These are phyloP conservation scores for Isabelozyma rhagii DNA, from an alignment of 805 yeast genomes.

Conservation along the genomic window DNA sequence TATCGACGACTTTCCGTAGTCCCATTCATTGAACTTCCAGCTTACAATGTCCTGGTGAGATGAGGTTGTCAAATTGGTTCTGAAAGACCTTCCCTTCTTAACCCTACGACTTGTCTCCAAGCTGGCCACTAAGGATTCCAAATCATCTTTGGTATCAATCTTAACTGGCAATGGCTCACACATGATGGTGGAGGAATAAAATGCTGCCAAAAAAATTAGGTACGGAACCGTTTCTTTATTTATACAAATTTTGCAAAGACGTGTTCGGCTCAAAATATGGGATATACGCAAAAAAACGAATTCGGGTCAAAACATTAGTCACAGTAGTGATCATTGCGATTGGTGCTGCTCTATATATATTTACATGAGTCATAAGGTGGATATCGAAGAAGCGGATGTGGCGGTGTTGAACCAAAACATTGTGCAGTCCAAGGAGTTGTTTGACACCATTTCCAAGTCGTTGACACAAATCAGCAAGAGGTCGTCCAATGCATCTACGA, in stretches of 20 bases:
- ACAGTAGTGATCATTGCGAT: neutral
- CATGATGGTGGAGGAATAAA: neutral
- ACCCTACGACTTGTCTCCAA: constrained; percentile 14
- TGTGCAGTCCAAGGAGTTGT: constrained; percentile 52
- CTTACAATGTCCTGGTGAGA: constrained; percentile 10
- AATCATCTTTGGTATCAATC: constrained; percentile 6
- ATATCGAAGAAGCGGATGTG: constrained; percentile 78
- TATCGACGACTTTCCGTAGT: constrained; percentile 52
- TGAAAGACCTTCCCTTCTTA: constrained; percentile 19
- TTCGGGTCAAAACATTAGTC: neutral
- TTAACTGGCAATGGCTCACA: neutral
- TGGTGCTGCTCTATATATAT: neutral
- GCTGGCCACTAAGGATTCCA: constrained; percentile 12
- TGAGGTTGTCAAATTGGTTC: constrained; percentile 7
- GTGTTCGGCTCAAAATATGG: neutral
- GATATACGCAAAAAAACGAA: neutral
- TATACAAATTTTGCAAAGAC: neutral
- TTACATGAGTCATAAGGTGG: constrained; percentile 26
- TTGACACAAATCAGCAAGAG: constrained; percentile 50
- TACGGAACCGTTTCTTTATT: neutral
- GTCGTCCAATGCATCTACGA: constrained; percentile 53
- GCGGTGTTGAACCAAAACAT: constrained; percentile 77
- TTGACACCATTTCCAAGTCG: constrained; percentile 53
- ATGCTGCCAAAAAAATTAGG: neutral
- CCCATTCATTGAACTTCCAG: constrained; percentile 94